Conservation (phyloP, 805 yeast species). For the Ogataea naganishii region DNA sequence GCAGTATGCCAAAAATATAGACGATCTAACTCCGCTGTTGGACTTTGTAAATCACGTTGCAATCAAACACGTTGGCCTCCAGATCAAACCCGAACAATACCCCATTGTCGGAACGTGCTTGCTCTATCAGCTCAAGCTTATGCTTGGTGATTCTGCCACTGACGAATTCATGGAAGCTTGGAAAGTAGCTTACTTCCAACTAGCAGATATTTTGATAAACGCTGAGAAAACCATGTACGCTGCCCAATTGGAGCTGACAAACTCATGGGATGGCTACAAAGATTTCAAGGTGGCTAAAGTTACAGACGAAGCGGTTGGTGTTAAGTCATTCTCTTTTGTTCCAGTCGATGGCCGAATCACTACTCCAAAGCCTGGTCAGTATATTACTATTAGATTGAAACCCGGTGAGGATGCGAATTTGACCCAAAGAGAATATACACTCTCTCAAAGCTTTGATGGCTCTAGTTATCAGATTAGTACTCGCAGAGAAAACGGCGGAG, state of each 20-base stretch:
- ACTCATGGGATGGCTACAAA: slow-evolving; percentile 56
- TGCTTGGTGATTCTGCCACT: slow-evolving; percentile 54
- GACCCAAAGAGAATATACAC: slow-evolving; percentile 51
- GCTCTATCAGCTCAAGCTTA: slow-evolving; percentile 42
- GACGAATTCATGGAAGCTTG: slow-evolving; percentile 53
- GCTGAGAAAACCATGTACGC: slow-evolving; percentile 43
- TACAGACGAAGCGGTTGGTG: slow-evolving; percentile 34
- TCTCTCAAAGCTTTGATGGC: slow-evolving; percentile 30
- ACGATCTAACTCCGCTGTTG: slow-evolving; percentile 43
- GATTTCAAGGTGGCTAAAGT: slow-evolving; percentile 36
- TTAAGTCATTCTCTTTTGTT: slow-evolving; percentile 42
- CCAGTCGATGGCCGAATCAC: slow-evolving; percentile 30
- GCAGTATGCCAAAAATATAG: slow-evolving; percentile 55
- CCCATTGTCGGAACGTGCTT: slow-evolving; percentile 54
- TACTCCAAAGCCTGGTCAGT: slow-evolving; percentile 34
- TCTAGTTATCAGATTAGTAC: slow-evolving; percentile 52
- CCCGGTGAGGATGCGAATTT: slow-evolving; percentile 28
- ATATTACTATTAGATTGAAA: slow-evolving; percentile 27
- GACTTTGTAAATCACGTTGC: slow-evolving; percentile 52
- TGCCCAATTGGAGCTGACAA: slow-evolving; percentile 17
- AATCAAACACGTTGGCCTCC: slow-evolving; percentile 58
- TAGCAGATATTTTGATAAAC: slow-evolving; percentile 52
- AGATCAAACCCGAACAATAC: slow-evolving; percentile 56
- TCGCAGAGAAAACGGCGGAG: slow-evolving; percentile 37
- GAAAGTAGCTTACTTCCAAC: slow-evolving; percentile 53